Evolutionary conservation across 148 eudicot genomes (phyloP), one percentile per base, ranked within the genome.

Genomic region (Fagopyrum esculentum): DNA sequence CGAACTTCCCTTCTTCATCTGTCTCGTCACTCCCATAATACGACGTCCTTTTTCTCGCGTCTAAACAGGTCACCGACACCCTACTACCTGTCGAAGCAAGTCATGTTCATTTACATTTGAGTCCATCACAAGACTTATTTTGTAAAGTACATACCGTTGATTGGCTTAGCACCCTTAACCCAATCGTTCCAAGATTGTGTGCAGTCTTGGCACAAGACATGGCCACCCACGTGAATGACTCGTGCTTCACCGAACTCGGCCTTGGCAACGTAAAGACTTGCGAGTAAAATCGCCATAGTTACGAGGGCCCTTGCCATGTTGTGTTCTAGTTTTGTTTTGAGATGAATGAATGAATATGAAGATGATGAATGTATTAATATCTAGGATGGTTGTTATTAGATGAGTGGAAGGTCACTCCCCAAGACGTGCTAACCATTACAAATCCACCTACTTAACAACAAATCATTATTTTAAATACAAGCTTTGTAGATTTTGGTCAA

Each of bases 151-250:
- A 1, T 81, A 87, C 96, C 98, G 69, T 87, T 80, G 78, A 90
- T 86, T 57, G 93, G 93, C 29, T 76, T 86, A 59, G 76, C 78
- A 56, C 85, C 95, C 17, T 80, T 45, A 46, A 84, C 85, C 95
- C 95, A 92, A 74, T 86, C 89, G 60, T 84, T 84, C 90, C 90
- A 92, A 45, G 82, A 79, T 63, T 81, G 45, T 40, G 84, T 74
- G 80, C 97, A 90, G 64, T 92, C 95, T 71, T 90, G 97, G 81
- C 95, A 92, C 78, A 82, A 76, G 30, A 92, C 91, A 63, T 85
- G 83, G 10, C 97, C 97, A 49, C 86, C 84, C 22, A 92, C 89
- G 76, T 87, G 87, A 10, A 90, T 77, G 15, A 89, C 82, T n/a
- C 77, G 71, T 29, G 30, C 45, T 69, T 81, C 85, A 52, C 80